Conservation (phyloP, 345 rosid genomes). For the Gossypium rotundifolium region DNA sequence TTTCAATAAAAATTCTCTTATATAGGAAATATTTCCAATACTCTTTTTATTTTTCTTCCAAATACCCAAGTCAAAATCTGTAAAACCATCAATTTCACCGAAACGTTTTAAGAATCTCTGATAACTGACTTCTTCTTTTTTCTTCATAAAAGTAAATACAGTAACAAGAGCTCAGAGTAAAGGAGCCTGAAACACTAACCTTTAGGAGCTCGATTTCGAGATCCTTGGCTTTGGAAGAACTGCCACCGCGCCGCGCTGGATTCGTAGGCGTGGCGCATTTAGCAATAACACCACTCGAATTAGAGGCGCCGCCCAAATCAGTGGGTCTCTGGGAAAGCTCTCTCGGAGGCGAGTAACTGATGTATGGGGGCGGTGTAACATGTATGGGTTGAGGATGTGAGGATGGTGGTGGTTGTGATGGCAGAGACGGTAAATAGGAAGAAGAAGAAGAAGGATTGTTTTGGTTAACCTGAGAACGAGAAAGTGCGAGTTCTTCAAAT, state of each 20-base stretch:
- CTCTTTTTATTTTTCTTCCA: not conserved
- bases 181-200: slow-evolving; percentile 34
- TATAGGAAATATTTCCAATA: not conserved
- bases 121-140: not conserved
- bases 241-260: slow-evolving; percentile 16
- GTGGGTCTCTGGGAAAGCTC: slow-evolving; percentile 53
- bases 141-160: not conserved
- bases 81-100: not conserved
- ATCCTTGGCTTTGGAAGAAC: slow-evolving; percentile 31
- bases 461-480: slow-evolving; percentile 17
- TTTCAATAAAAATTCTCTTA: not conserved
- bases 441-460: slow-evolving; percentile 9
- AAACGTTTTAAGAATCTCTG: not conserved
- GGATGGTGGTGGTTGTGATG: not conserved
- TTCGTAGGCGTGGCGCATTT: slow-evolving; percentile 21
- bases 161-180: not conserved
- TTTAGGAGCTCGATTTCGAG: slow-evolving; percentile 56
- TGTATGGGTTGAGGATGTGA: slow-evolving; percentile 11
- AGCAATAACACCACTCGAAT: not conserved
- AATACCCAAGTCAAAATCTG: not conserved
- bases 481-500: slow-evolving; percentile 34
- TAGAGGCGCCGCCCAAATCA: not conserved
- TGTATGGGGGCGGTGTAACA: slow-evolving; percentile 10
- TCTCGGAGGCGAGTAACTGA: slow-evolving; percentile 73
- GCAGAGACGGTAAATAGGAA: not conserved